A percentile compares a stretch with the other conserved stretches of the same genome.
phyloP scores from a whole-genome alignment of 129 eudicot genomes.

The Escallonia herrerae region DNA sequence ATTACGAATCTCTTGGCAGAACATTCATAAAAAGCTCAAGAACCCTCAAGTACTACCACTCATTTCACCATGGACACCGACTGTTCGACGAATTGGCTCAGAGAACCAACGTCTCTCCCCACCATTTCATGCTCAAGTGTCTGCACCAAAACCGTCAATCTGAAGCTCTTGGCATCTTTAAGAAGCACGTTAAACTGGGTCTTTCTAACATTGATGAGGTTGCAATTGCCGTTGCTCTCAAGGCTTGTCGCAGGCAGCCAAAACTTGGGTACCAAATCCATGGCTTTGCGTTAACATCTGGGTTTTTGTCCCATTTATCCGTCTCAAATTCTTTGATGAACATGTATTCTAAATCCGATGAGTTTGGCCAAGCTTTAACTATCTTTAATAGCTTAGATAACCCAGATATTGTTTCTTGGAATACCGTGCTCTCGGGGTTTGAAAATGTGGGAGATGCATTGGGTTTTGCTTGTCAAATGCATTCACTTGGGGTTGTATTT shows the following conservation, averaged over 20 bases:
- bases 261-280: slow-evolving; percentile 61
- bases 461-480: slow-evolving; percentile 56
- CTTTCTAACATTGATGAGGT: slow-evolving; percentile 47
- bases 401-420: slow-evolving; percentile 74
- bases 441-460: slow-evolving; percentile 35
- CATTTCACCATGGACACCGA: slow-evolving; percentile 46
- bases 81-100: slow-evolving; percentile 60
- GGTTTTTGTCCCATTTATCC: slow-evolving; percentile 34
- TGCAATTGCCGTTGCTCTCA: slow-evolving; percentile 55
- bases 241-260: slow-evolving; percentile 63
- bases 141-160: slow-evolving; percentile 36
- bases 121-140: slow-evolving; percentile 48
- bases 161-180: slow-evolving; percentile 55
- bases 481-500: slow-evolving; percentile 45
- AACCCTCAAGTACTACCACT: background rate
- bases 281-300: slow-evolving; percentile 60
- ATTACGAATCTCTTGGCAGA: slow-evolving; percentile 14
- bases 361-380: slow-evolving; percentile 31
- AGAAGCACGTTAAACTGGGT: slow-evolving; percentile 39
- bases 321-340: slow-evolving; percentile 81
- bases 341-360: slow-evolving; percentile 58
- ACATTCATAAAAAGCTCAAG: slow-evolving; percentile 6
- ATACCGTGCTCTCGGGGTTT: slow-evolving; percentile 67
- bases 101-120: slow-evolving; percentile 23
- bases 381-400: slow-evolving; percentile 37